These are phyloP conservation scores for Camillea tinctor DNA, from an alignment of 2,329 filamentous ascomycete species.

Conservation along the genomic window DNA sequence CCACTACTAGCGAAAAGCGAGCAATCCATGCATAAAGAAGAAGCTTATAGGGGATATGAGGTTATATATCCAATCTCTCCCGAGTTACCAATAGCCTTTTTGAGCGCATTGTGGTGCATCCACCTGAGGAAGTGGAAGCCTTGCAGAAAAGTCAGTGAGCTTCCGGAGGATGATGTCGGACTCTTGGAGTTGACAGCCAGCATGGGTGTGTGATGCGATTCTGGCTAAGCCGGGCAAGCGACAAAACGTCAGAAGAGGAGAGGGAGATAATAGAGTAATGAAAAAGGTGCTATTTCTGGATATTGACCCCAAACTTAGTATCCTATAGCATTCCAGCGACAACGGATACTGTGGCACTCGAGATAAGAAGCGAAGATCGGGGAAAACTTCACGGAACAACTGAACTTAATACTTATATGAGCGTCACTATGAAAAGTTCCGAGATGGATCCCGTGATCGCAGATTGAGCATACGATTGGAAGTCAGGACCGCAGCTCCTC, in stretches of 20 bases:
- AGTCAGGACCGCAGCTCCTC: too few relatives aligned
- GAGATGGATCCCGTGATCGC: background rate
- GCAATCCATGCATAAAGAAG: constrained; percentile 22
- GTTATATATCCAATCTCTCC: constrained; percentile 24
- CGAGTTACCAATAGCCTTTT: constrained; percentile 24
- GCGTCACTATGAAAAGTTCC: constrained; percentile 17
- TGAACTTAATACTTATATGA: constrained; percentile 34
- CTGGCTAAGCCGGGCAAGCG: constrained; percentile 27
- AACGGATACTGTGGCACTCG: constrained; percentile 33
- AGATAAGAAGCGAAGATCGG: constrained; percentile 31
- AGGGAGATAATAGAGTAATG: background rate
- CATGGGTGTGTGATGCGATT: constrained; percentile 25
- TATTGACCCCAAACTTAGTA: constrained; percentile 30
- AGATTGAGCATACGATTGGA: background rate
- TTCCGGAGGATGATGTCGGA: constrained; percentile 23
- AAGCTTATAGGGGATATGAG: constrained; percentile 26
- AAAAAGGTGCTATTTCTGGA: constrained; percentile 25
- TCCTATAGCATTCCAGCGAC: constrained; percentile 34
- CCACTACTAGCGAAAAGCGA: constrained; percentile 21
- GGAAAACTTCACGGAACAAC: constrained; percentile 31
- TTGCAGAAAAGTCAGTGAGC: constrained; percentile 18
- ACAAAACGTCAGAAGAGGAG: constrained; percentile 16
- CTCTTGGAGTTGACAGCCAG: constrained; percentile 23
- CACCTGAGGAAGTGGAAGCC: constrained; percentile 21
- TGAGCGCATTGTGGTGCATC: constrained; percentile 16